Evolutionary conservation across 192 early-diverging fungal genomes (phyloP), one percentile per base, ranked within the genome.

Genomic region (Phlyctochytrium planicorne): DNA sequence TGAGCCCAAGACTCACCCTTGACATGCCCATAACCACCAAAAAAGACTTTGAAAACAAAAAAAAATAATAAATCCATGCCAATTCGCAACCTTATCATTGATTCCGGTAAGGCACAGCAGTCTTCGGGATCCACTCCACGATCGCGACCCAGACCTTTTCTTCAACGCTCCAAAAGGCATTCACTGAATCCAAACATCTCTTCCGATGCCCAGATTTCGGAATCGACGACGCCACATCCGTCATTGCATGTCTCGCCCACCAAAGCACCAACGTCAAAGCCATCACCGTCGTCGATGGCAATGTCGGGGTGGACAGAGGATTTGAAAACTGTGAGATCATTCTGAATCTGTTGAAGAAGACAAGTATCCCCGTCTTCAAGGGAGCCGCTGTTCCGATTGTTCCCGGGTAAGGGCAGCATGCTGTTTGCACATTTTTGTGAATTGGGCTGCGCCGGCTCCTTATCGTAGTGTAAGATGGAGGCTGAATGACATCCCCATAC

Each of bases 241-340:
- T 82, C 0, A 40, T 80, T 12, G 65, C 75, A 33, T 53, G 53
- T 20, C 66, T 78, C 12, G 52, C 34, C 57, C 69, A 76, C 55
- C 34, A 66, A 30, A 53, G 60, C 40, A 25, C 33, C n/a, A 3
- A 34, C 52, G 56, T 66, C 10, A n/a, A 67, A 62, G 78, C 74
- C 2, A 68, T 80, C 32, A 72, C 78, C 12, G 69, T 76, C 27
- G 78, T 80, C n/a, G 75, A 78, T 56, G 75, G 79, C 60, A 81
- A 81, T 64, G 71, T 76, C 17, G 60, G 60, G 47, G 30, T 76
- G 53, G 35, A 24, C 2, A 65, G 67, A 24, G 76, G 53, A 12
- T 62, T 67, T 47, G 56, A 67, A 36, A 68, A 73, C 65, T 34
- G 30, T 40, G 60, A 74, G 29, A 60, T 37, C 2, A 60, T 78